Evolutionary conservation across 805 yeast species (phyloP).

Genomic region (Schizosaccharomyces cryophilus): DNA sequence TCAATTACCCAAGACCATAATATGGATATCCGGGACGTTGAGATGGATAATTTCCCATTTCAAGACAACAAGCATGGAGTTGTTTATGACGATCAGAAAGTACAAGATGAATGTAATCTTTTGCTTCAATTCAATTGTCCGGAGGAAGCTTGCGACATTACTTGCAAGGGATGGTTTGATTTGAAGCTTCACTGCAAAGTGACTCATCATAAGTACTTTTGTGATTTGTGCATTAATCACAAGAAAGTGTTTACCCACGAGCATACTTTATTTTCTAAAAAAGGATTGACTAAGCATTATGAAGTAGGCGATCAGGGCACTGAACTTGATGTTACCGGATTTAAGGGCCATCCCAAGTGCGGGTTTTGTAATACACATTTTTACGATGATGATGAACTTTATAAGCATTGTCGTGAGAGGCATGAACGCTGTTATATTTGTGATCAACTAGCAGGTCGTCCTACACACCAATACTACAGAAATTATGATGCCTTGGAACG

Average conservation of each 20-base stretch:
- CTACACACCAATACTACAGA: slow-evolving; percentile 47
- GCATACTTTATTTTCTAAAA: slow-evolving; percentile 32
- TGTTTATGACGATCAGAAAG: slow-evolving; percentile 31
- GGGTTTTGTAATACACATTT: slow-evolving; percentile 55
- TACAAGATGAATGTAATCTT: slow-evolving; percentile 23
- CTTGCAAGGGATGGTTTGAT: slow-evolving; percentile 27
- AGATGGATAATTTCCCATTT: slow-evolving; percentile 14
- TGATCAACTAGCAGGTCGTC: slow-evolving; percentile 30
- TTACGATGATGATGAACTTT: slow-evolving; percentile 72
- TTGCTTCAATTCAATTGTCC: slow-evolving; percentile 37
- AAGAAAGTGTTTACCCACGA: slow-evolving; percentile 61
- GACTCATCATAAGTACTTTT: slow-evolving; percentile 39
- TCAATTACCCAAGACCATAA: slow-evolving; percentile 27
- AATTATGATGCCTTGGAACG: slow-evolving; percentile 48
- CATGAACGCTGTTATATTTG: slow-evolving; percentile 86
- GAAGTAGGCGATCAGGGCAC: slow-evolving; percentile 31
- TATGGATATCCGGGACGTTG: slow-evolving; percentile 19
- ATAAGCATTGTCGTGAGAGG: slow-evolving; percentile 50
- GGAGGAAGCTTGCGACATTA: slow-evolving; percentile 17
- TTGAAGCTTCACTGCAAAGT: slow-evolving; percentile 39
- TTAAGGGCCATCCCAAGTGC: slow-evolving; percentile 75
- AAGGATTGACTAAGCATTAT: slow-evolving; percentile 46
- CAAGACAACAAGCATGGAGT: slow-evolving; percentile 26
- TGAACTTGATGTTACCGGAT: slow-evolving; percentile 24
- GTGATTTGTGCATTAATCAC: slow-evolving; percentile 54